phyloP scores from a whole-genome alignment of 768 basidiomycete genomes.

The Leucosporidium scottii region DNA sequence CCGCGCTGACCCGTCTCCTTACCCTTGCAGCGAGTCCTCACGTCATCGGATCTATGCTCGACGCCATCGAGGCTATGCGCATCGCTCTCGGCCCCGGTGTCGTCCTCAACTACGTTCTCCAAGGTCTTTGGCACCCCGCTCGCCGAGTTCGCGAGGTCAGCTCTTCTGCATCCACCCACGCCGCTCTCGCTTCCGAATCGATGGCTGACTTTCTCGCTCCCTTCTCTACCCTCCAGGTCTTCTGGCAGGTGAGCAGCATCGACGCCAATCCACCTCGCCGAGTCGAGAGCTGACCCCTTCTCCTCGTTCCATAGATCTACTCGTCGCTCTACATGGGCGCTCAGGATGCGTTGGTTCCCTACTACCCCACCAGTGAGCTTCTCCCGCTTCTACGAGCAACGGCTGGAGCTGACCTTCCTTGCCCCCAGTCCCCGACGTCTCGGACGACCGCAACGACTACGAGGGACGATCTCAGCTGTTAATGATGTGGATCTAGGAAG shows the following conservation, averaged over 20 bases:
- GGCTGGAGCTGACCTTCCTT: constrained; percentile 73
- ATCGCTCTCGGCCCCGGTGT: constrained; percentile 91
- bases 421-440: constrained; percentile 66
- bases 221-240: constrained; percentile 4
- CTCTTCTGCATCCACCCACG: too few species aligned
- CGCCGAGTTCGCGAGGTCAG: constrained; percentile 89
- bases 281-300: background rate
- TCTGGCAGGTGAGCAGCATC: constrained; percentile 7
- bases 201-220: background rate
- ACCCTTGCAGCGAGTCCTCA: constrained; percentile 64
- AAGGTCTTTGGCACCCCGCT: constrained; percentile 95
- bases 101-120: constrained; percentile 81
- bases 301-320: constrained; percentile 54
- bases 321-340: constrained; percentile 90
- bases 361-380: constrained; percentile 57
- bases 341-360: constrained; percentile 83
- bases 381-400: background rate
- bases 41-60: constrained; percentile 97
- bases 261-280: background rate
- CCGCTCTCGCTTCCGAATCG: too few species aligned
- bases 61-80: constrained; percentile 94
- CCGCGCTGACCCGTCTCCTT: background rate
- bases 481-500: constrained; percentile 8
- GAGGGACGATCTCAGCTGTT: constrained; percentile 59
- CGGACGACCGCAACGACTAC: constrained; percentile 83